Evolutionary conservation across 2,329 filamentous ascomycete genomes (phyloP), one percentile per base, ranked within the genome.

Genomic region (Keithomyces neogunnii): DNA sequence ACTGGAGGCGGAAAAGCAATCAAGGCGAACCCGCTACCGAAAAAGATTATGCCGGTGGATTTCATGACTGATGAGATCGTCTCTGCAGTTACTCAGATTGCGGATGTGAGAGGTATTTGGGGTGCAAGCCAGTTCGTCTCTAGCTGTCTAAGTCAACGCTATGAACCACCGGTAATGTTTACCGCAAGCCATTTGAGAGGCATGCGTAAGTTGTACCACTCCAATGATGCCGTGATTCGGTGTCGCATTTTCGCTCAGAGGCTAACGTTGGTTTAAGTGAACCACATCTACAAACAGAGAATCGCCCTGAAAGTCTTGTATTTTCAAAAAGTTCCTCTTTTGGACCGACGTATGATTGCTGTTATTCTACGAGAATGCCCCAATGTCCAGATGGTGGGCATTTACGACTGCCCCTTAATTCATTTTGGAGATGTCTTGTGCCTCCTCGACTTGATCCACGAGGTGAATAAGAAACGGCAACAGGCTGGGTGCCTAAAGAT

Each of bases 351-450:
- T 1, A 36, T 69, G 1, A 49, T 70, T 0, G 66, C 69, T 2
- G 54, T 69, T n/a, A 62, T 71, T 11, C 52, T 70, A 1, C 61
- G 66, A 5, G 59, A 59, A 1, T 66, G 63, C 35, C 65, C 63
- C 0, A 50, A 63, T 1, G 54, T 70, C 7, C 59, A 55, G 3
- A 66, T 63, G 59, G 1, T 71, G 11, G 67, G 69, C 2, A 56
- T 71, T 2, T 71, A 70, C 49, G 60, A 67, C 47, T 71, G 69
- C 30, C 66, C 66, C 0, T 51, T 70, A 1, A 55, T 71, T 4
- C 64, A 69, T 31, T 59, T 68, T n/a, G 68, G 66, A 8, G 68
- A 71, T 28, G 50, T 68, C 0, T 48, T 67, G 1, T 59, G 56
- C 9, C 49, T 71, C 0, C 55, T 71, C 1, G 67, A 71, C 48